phyloP scores from a whole-genome alignment of 176 grass and related monocot genomes.

The Saccharum officinarum region DNA sequence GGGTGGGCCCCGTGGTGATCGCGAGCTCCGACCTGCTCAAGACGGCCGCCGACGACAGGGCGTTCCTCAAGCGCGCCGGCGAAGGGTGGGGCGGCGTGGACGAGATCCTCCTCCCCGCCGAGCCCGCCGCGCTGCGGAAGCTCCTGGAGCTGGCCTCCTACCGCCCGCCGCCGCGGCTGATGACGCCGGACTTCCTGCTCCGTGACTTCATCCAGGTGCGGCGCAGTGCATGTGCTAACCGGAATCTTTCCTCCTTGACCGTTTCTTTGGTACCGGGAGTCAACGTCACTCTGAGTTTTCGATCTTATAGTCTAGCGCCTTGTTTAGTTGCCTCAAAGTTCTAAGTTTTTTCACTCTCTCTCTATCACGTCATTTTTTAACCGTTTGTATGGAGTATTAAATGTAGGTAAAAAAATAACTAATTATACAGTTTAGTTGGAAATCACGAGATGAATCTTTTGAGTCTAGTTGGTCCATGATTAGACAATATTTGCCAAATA shows the following conservation, averaged over 20 bases:
- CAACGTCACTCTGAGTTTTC: background rate
- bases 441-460: too few relatives aligned
- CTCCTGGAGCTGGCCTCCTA: conserved; percentile 45
- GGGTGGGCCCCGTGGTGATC: conserved; percentile 67
- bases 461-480: too few relatives aligned
- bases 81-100: conserved; percentile 15
- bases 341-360: too few relatives aligned
- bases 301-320: background rate
- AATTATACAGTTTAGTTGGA: too few relatives aligned
- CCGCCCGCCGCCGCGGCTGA: conserved; percentile 15
- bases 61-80: conserved; percentile 47
- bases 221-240: background rate
- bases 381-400: too few relatives aligned
- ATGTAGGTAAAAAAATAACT: too few relatives aligned
- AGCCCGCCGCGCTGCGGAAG: conserved; percentile 12
- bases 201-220: conserved; percentile 36
- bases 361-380: too few relatives aligned
- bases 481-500: too few relatives aligned
- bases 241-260: background rate
- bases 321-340: too few relatives aligned
- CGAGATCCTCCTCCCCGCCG: conserved; percentile 49
- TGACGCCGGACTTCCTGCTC: conserved; percentile 67
- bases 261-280: background rate
- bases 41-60: conserved; percentile 58
- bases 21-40: conserved; percentile 83